Conservation (phyloP, 2,329 filamentous ascomycete genomes). For the Aspergillaceae sp. region DNA sequence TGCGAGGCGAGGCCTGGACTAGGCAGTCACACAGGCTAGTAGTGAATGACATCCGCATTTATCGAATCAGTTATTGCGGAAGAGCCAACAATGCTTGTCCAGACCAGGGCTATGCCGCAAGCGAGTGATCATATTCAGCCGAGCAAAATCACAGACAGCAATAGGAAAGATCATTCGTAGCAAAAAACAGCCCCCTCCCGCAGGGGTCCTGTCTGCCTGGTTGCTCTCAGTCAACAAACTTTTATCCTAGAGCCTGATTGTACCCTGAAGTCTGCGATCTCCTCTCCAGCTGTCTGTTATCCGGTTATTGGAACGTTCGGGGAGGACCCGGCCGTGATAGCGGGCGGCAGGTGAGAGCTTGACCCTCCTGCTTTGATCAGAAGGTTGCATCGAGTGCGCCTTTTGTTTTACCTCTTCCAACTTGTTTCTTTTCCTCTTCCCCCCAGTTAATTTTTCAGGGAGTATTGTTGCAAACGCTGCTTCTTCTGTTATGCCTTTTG, state of each 20-base stretch:
- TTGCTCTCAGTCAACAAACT: neutral
- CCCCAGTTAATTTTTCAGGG: too few relatives aligned
- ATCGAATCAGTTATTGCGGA: slow-evolving; percentile 15
- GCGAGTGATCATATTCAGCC: neutral
- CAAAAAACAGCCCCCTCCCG: slow-evolving; percentile 4
- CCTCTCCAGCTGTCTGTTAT: neutral
- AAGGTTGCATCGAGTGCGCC: neutral
- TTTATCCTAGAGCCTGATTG: too few relatives aligned
- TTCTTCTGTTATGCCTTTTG: neutral
- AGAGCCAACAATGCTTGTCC: slow-evolving; percentile 13
- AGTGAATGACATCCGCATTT: slow-evolving; percentile 6
- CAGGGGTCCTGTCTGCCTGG: neutral
- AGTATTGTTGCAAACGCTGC: too few relatives aligned
- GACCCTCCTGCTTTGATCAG: slow-evolving; percentile 1
- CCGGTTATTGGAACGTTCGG: neutral
- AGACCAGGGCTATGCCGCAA: neutral
- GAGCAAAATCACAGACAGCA: neutral
- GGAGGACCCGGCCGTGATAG: neutral
- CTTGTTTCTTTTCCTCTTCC: neutral
- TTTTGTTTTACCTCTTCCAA: neutral
- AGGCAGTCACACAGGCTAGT: slow-evolving; percentile 13
- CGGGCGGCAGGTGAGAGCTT: slow-evolving; percentile 5
- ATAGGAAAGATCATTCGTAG: neutral
- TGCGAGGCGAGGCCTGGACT: neutral
- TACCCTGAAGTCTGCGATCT: neutral